Base-by-base conservation (phyloP, 768 basidiomycete species). In the Xerocomus brunneocitrinus region DNA sequence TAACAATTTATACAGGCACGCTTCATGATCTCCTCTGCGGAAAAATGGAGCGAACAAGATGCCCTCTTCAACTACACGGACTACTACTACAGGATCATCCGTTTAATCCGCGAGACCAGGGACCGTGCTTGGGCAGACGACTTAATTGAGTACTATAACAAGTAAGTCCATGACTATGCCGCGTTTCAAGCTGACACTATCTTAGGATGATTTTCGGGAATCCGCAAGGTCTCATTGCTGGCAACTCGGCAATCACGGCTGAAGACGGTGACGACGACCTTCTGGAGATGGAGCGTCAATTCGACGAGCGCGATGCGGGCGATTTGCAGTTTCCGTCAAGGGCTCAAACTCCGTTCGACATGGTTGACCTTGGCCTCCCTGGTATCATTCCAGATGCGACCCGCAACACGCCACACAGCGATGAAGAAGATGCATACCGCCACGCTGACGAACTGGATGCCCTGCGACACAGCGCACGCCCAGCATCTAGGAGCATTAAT, bases 21-120 rank as follows among this genome's bases (percentile, higher is more conserved):
- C 0, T 50, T 50, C 25, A 25, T 50, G 1, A n/a, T 50, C 16
- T 50, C 34, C 1, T 50, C 24, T 3, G 49, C 32, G 3, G 49
- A 50, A 13, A 50, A 50, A 25, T 50, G 49, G 49, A 50, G 49
- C 9, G 30, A 45, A 3, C 44, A 45, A 8, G 44, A 45, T 10
- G 31, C 30, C 13, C 9, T 45, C 1, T 45, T 45, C 44, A 45
- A 45, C 31, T 45, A 45, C n/a, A 5, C 5, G 7, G 30, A 45
- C 1, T 45, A 31, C 44, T 45, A 45, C 10, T 45, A 32, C 44
- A 8, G 30, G 30, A 31, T 45, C 13, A 32, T 32, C n/a, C n/a
- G 16, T 0, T 10, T 45, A 5, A 45, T 32, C 19, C 30, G 8
- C 14, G 36, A 38, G 36, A 38, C 36, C 13, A 38, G 36, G 16